Base-by-base conservation (phyloP, 192 early-diverging fungal genomes). In the Dissophora ornata region DNA sequence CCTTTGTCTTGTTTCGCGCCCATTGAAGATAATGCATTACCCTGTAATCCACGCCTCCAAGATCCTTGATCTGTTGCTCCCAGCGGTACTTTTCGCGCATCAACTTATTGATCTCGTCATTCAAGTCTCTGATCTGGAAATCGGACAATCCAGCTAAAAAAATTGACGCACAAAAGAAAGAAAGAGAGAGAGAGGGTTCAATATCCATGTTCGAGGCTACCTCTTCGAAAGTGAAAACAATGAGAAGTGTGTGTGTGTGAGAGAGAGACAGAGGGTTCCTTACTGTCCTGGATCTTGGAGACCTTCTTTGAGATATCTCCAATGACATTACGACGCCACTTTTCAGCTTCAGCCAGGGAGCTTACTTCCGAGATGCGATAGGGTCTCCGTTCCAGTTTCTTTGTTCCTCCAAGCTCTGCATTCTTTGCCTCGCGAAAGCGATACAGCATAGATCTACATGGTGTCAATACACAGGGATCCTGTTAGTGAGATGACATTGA, bases 91-190 rank as follows among this genome's bases (percentile, higher is more conserved):
- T 98, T 78, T 96, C 93, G 32, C 94, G 86, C 75, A 98, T 84
- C 33, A 92, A 81, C 77, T 94, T 95, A 83, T 99, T 99, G 84
- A 99, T 97, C 29, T 92, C 90, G 79, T 99, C 97, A 81, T 99
- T 99, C 49, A 96, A 79, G 65, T 98, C 96, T 34, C 96, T 85
- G 46, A 99, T 89, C 67, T 97, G 94, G 60, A 91, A 88, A 44
- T 97, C 96, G n/a, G 92, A 92, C 47, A 99, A 74, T 36, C 86
- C 83, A 34, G 86, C 94, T 94, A 61, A 25, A 29, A 32, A 49
- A 10, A 13, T 25, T 56, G 38, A 13, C 24, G 30, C 0, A 26
- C 15, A 33, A 36, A 40, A 40, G 2, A 29, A 3, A 29, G 25
- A 73, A n/a, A 32, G 15, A 22, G 52, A 49, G 48, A 58, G 32